These are phyloP conservation scores for Phaffia tasmanica DNA, from an alignment of 768 basidiomycete species.

Conservation along the genomic window DNA sequence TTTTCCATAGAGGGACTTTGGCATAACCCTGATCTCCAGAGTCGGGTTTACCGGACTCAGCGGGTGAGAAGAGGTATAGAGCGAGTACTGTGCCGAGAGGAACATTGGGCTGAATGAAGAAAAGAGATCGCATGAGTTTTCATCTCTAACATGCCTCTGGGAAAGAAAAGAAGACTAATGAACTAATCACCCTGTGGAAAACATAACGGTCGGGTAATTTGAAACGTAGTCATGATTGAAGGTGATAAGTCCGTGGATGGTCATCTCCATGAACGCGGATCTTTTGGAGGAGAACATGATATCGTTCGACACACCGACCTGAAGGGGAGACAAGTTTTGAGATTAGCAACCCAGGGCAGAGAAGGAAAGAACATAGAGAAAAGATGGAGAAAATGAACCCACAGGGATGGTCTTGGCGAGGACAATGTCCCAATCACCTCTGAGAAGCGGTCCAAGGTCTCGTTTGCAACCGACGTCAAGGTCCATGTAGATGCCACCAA, in stretches of 20 bases:
- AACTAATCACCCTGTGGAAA: constrained; percentile 58
- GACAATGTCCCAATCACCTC: constrained; percentile 62
- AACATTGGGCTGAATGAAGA: constrained; percentile 69
- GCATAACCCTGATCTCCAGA: constrained; percentile 72
- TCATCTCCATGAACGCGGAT: constrained; percentile 82
- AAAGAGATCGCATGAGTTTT: neutral
- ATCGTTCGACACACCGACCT: constrained; percentile 91
- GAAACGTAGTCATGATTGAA: constrained; percentile 91
- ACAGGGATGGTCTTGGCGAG: constrained; percentile 84
- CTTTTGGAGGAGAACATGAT: constrained; percentile 79
- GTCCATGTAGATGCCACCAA: constrained; percentile 91
- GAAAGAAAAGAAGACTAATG: neutral
- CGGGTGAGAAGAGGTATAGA: constrained; percentile 48
- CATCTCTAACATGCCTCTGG: neutral
- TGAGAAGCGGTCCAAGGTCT: constrained; percentile 71
- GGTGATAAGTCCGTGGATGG: constrained; percentile 50
- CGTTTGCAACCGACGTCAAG: constrained; percentile 89
- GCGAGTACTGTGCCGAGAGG: constrained; percentile 81
- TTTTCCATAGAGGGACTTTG: constrained; percentile 96
- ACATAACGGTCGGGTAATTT: constrained; percentile 99
- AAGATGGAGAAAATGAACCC: constrained; percentile 16
- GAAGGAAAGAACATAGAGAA: neutral
- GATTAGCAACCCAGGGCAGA: neutral
- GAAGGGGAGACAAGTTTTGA: neutral
- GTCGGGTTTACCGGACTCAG: constrained; percentile 46